Evolutionary conservation across 2,329 filamentous ascomycete species (phyloP), one percentile per base, ranked within the genome.

Genomic region (Chrysoporthe cubensis): DNA sequence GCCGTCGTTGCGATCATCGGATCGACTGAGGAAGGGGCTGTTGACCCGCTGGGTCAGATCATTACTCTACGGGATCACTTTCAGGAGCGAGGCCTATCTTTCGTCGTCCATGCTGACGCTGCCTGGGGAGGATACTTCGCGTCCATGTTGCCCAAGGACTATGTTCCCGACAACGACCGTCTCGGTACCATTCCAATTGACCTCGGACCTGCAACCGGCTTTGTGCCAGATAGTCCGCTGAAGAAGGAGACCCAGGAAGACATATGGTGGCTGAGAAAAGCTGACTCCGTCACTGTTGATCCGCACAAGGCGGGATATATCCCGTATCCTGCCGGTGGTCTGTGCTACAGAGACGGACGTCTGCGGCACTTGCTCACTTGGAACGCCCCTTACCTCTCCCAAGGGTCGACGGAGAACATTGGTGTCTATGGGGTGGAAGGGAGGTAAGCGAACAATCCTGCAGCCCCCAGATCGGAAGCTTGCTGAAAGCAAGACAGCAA

Each of bases 51-150:
- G 0, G 71, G 71, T 0, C 70, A 76, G 0, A 79, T 84, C 21
- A 60, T 84, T 2, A 70, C 73, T 0, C 71, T 84, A 5, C 78
- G 82, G 3, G 74, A 78, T n/a, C 71, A 76, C 26, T 80, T 80
- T 61, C 80, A 83, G 69, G 73, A 73, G 3, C 67, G 76, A 21
- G 82, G 82, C 0, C 71, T 84, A 0, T 83, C 81, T 0, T 84
- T 84, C 62, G 66, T 82, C 0, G 75, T 85, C 8, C 83, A 84
- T 63, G 80, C 76, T 1, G 83, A 84, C 68, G 83, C 81, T 0
- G 82, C 82, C 0, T 85, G 83, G 83, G 82, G 83, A 21, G 83
- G 83, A 0, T 85, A 85, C 65, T 85, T 84, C 65, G 76, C 76
- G 37, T 78, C 79, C 0, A 83, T 83, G 80, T 42, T 84, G 21